A percentile compares a stretch with the other conserved stretches of the same genome.
Evolutionary conservation across 108 stramenopile genomes (phyloP).

Genomic region (Conticribra guillardii): DNA sequence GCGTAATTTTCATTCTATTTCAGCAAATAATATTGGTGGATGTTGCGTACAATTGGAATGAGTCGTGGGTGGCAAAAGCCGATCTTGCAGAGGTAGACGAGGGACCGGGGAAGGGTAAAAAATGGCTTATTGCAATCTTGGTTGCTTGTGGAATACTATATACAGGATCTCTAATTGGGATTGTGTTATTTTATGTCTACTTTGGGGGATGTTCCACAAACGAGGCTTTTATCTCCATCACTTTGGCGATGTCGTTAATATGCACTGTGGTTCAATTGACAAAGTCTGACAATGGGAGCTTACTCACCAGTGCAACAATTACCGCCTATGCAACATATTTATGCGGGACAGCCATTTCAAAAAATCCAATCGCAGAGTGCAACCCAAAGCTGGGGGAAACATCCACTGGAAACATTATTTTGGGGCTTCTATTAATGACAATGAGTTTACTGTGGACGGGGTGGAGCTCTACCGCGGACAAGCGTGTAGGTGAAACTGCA

Average conservation of each 20-base stretch:
- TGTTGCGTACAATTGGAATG: constrained; percentile 89
- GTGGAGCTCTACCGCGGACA: constrained; percentile 68
- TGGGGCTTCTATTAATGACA: constrained; percentile 81
- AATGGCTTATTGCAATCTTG: constrained; percentile 86
- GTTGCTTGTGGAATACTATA: constrained; percentile 69
- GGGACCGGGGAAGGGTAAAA: constrained; percentile 72
- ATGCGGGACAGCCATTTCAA: constrained; percentile 71
- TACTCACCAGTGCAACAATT: constrained; percentile 85
- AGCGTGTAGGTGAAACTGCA: constrained; percentile 26
- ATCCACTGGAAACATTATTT: constrained; percentile 63
- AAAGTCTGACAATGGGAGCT: constrained; percentile 71
- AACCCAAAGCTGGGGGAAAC: constrained; percentile 82
- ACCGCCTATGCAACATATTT: constrained; percentile 87
- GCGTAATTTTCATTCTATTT: constrained; percentile 71
- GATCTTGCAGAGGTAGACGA: constrained; percentile 67
- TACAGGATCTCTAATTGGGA: constrained; percentile 63
- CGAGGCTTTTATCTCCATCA: constrained; percentile 84
- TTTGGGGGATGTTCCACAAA: constrained; percentile 83
- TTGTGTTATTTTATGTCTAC: constrained; percentile 77
- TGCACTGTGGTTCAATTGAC: constrained; percentile 69
- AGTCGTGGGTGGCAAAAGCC: constrained; percentile 80
- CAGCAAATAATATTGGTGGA: constrained; percentile 89
- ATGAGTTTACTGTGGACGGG: constrained; percentile 85
- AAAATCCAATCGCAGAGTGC: constrained; percentile 80
- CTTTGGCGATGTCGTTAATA: constrained; percentile 65